Evolutionary conservation across 331 rosid genomes (phyloP).

Genomic region (Rosa hybrid): DNA sequence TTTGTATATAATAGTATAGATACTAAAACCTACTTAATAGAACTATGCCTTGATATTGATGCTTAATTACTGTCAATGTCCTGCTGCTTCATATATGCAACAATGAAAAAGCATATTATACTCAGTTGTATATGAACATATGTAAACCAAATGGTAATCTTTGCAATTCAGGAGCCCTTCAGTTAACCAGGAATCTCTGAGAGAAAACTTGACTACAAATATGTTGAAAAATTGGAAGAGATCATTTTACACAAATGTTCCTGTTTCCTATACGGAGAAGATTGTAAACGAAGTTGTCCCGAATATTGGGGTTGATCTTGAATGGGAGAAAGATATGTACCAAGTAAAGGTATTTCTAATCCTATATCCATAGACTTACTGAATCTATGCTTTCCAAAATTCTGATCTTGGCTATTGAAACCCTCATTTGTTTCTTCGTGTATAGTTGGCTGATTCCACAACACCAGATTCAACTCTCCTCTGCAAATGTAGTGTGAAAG

Average conservation of each 20-base stretch:
- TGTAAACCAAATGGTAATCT: slow-evolving; percentile 5
- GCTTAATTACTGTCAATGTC: not conserved
- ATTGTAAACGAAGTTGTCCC: slow-evolving; percentile 25
- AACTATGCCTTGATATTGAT: too few species aligned
- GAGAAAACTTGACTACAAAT: slow-evolving; percentile 18
- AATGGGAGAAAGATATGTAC: slow-evolving; percentile 44
- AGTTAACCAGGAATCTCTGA: slow-evolving; percentile 22
- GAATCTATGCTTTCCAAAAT: not conserved
- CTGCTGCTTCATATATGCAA: not conserved
- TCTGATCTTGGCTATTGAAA: slow-evolving; percentile 6
- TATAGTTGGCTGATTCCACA: slow-evolving; percentile 40
- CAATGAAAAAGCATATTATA: not conserved
- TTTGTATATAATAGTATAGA: too few species aligned
- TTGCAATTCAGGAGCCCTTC: slow-evolving; percentile 39
- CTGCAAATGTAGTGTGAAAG: slow-evolving; percentile 45
- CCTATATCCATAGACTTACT: not conserved
- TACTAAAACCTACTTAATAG: too few species aligned
- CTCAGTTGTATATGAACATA: not conserved
- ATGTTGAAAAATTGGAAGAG: slow-evolving; percentile 26
- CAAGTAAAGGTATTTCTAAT: slow-evolving; percentile 40
- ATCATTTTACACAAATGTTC: slow-evolving; percentile 38
- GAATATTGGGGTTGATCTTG: slow-evolving; percentile 37
- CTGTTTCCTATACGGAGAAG: slow-evolving; percentile 41
- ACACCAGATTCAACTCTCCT: slow-evolving; percentile 30
- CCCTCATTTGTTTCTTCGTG: slow-evolving; percentile 1